These are phyloP conservation scores for Crucibulum laeve DNA, from an alignment of 768 basidiomycete species.

Conservation along the genomic window DNA sequence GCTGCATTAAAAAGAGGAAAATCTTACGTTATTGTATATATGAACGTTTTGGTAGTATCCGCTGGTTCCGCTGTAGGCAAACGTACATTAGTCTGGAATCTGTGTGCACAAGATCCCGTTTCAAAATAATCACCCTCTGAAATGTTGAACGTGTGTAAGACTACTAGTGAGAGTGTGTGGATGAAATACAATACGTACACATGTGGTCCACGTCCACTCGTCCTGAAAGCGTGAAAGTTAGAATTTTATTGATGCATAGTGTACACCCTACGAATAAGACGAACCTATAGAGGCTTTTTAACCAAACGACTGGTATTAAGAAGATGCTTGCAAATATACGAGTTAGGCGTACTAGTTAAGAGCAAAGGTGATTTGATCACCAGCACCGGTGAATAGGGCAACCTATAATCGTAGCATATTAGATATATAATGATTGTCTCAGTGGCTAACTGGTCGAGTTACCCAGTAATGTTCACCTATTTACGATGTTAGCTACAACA, in stretches of 20 bases:
- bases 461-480: conserved; percentile 11
- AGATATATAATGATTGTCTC: no score
- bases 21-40: conserved; percentile 15
- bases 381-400: conserved; percentile 15
- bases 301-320: neutral
- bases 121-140: conserved; percentile 4
- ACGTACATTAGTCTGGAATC: neutral
- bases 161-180: neutral
- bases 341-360: conserved; percentile 12
- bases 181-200: conserved; percentile 6
- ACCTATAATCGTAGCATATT: no score
- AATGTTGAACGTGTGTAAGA: neutral
- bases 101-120: neutral
- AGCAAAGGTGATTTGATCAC: conserved; percentile 19
- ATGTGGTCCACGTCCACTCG: conserved; percentile 18
- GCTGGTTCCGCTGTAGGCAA: conserved; percentile 9
- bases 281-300: neutral
- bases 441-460: no score
- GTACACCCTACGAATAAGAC: neutral
- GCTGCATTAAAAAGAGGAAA: neutral
- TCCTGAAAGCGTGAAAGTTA: conserved; percentile 3
- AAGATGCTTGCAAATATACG: neutral
- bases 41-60: conserved; percentile 18
- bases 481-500: neutral
- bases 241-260: neutral